Base-by-base conservation (phyloP, 1,284 basidiomycete species). In the Puccinia coronata region DNA sequence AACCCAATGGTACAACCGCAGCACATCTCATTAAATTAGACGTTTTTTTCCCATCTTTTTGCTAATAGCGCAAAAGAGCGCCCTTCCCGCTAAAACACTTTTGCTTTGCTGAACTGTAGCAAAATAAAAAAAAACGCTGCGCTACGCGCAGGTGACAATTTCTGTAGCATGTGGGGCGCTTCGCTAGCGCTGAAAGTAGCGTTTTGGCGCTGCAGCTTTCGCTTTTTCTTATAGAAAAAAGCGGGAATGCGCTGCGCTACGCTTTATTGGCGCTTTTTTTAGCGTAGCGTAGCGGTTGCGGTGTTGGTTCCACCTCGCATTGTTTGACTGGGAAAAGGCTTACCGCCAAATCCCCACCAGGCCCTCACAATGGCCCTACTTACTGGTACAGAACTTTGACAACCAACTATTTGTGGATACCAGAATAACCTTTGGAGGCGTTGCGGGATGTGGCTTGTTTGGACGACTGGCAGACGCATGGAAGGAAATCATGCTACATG, bases 381-480 rank as follows among this genome's bases (percentile, higher is more conserved):
- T 43, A 16, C 16, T n/a, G 55, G 55, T 57, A 23, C 28, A 57
- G 23, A 23, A 57, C 28, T 57, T 57, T 9, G 8, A 23, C 6
- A 23, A 23, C 8, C 8, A 9, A 6, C 23, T 57, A 16, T 31
- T 57, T 9, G 20, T 69, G 1, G 65, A 69, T 34, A 39, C 43
- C 4, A 20, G 34, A 12, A 69, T 69, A 23, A 34, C 43, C 16
- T 72, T 72, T 23, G 49, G 70, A 1, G 49, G 70, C 4, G 43
- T 72, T 0, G 70, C 49, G 5, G 70, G 70, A 23, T 72, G 70
- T 16, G 70, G 70, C 1, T 53, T 28, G 23, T 72, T 72, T 53
- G 70, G 70, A 2, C 36, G 43, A 20, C 70, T 49, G 6, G 70
- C 70, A n/a, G n/a, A n/a, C n/a, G n/a, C n/a, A n/a, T n/a, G n/a